A percentile compares a stretch with the other conserved stretches of the same genome.
These are phyloP conservation scores for Penicillium hesseltinei DNA, from an alignment of 2,329 filamentous ascomycete species.

Conservation along the genomic window DNA sequence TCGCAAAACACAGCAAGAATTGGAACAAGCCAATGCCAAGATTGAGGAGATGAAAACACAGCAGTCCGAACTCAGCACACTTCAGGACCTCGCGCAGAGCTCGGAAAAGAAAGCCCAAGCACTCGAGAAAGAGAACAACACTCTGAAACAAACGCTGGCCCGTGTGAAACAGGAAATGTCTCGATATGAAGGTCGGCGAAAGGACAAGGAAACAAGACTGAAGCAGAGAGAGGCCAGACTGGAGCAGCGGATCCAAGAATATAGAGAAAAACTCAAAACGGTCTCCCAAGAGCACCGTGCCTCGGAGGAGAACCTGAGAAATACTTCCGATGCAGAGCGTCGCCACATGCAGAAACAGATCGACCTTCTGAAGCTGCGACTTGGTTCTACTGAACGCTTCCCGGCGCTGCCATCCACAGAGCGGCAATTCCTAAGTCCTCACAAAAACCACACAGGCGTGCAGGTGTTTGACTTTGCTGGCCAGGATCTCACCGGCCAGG, in stretches of 20 bases:
- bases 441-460: constrained; percentile 31
- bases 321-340: constrained; percentile 38
- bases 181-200: constrained; percentile 43
- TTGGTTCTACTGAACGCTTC: constrained; percentile 30
- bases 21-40: constrained; percentile 36
- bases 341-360: constrained; percentile 41
- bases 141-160: constrained; percentile 41
- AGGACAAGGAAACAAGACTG: constrained; percentile 43
- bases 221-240: constrained; percentile 42
- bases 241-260: constrained; percentile 42
- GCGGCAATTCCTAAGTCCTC: constrained; percentile 28
- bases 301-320: constrained; percentile 35
- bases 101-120: constrained; percentile 43
- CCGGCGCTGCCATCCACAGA: constrained; percentile 20
- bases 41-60: constrained; percentile 35
- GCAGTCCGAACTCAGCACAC: constrained; percentile 33
- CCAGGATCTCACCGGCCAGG: constrained; percentile 24
- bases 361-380: constrained; percentile 34
- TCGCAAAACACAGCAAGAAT: constrained; percentile 33
- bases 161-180: constrained; percentile 44
- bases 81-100: constrained; percentile 37
- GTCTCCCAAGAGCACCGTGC: constrained; percentile 37
- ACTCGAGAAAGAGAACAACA: constrained; percentile 42
- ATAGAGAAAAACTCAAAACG: constrained; percentile 39
- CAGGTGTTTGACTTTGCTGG: constrained; percentile 18